A percentile compares a stretch with the other conserved stretches of the same genome.
phyloP scores from a whole-genome alignment of 2,329 filamentous ascomycete species.

The Reticulascus tulasneorum region DNA sequence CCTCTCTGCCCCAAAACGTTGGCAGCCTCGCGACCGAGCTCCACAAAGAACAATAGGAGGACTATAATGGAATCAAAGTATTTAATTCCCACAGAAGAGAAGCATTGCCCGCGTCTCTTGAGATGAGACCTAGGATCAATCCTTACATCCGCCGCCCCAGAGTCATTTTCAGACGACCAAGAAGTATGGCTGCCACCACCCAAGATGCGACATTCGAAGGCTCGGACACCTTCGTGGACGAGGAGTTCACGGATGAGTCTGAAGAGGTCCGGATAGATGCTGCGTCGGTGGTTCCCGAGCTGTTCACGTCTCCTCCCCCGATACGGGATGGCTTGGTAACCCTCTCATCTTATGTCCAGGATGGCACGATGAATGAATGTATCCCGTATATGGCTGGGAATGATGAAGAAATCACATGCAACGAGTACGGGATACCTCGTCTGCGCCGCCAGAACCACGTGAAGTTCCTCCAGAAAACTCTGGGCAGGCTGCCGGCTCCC shows the following conservation, averaged over 20 bases:
- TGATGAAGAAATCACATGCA: conserved; percentile 51
- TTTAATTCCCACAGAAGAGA: conserved; percentile 3
- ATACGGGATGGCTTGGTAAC: conserved; percentile 66
- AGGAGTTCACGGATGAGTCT: conserved; percentile 12
- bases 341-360: conserved; percentile 70
- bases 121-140: conserved; percentile 15
- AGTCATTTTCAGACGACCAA: conserved; percentile 25
- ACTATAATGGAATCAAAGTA: not conserved
- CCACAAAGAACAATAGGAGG: not conserved
- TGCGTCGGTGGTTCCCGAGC: conserved; percentile 39
- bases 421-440: conserved; percentile 68
- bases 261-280: conserved; percentile 10
- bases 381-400: conserved; percentile 63
- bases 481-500: conserved; percentile 60
- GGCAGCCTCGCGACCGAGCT: not conserved
- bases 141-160: conserved; percentile 23
- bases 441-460: conserved; percentile 64
- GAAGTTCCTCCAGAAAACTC: conserved; percentile 56
- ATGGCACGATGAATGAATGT: conserved; percentile 64
- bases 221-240: conserved; percentile 8
- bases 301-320: conserved; percentile 56
- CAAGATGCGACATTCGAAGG: conserved; percentile 2
- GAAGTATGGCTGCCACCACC: conserved; percentile 11
- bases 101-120: conserved; percentile 1
- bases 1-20: no score